Evolutionary conservation across 345 rosid genomes (phyloP), one percentile per base, ranked within the genome.

Genomic region (Gossypium ekmanianum): DNA sequence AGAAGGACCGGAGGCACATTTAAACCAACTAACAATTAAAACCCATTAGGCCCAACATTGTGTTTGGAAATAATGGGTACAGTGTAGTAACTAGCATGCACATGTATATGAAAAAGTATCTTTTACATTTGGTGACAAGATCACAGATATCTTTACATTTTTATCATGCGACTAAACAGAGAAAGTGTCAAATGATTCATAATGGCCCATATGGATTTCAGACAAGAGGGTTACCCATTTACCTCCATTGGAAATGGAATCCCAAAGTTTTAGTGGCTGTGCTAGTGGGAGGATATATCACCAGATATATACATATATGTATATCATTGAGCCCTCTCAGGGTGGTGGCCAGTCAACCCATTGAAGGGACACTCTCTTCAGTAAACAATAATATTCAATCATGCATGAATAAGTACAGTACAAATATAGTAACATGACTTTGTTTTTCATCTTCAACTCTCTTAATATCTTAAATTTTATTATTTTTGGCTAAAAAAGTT

Each of bases 351-450:
- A 78, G 77, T 79, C 83, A 69, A 83, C 13, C 69, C 63, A 71
- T 26, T 73, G 81, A 85, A 73, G 68, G 55, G 84, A 77, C 81
- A 72, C 64, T 29, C 72, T 74, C 83, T 73, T 5, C 41, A 34
- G 41, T 34, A 75, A 62, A 43, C 75, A 29, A 69, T 81, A 79
- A 72, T 76, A 82, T 80, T 74, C 82, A 82, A 83, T 78, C 88
- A 81, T 84, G 88, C 84, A 81, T 73, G 83, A 81, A 84, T 44
- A 26, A 69, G 73, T 75, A 82, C 86, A 83, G 86, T 80, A 72
- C 72, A 72, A 16, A 73, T 77, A 48, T 68, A 58, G 81, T 73
- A 82, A 78, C 79, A 81, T 72, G 86, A 74, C 80, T 72, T 44
- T 8, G 48, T 78, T 65, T 76, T 81, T 58, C 63, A 22, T 58